phyloP scores from a whole-genome alignment of 2,329 filamentous ascomycete species.

The Chaetoscypha palmicola region DNA sequence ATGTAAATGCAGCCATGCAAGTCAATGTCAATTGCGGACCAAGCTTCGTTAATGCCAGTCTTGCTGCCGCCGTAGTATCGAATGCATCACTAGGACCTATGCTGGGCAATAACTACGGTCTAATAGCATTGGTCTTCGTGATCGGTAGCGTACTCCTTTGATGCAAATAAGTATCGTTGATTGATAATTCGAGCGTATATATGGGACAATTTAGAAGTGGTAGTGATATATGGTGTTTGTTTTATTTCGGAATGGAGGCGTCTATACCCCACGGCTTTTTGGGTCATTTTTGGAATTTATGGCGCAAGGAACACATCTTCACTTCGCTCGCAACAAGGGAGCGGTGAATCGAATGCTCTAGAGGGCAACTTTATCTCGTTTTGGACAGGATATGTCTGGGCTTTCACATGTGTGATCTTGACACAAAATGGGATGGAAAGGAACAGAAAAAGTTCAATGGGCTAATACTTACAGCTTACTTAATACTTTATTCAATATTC shows the following conservation, averaged over 20 bases:
- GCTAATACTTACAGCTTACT: background rate
- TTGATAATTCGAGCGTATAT: slow-evolving; percentile 3
- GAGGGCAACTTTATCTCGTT: background rate
- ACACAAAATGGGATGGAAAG: background rate
- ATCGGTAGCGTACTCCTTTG: slow-evolving; percentile 18
- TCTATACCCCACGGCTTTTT: slow-evolving; percentile 11
- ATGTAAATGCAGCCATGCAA: slow-evolving; percentile 62
- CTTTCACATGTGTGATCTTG: no score
- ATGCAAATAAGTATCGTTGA: no score
- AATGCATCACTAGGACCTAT: background rate
- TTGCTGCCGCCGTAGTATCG: slow-evolving; percentile 29
- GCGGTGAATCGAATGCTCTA: slow-evolving; percentile 14
- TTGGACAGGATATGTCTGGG: background rate
- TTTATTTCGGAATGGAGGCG: slow-evolving; percentile 6
- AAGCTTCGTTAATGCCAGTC: slow-evolving; percentile 49
- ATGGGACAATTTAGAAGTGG: slow-evolving; percentile 6
- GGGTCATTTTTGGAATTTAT: background rate
- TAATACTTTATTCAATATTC: background rate
- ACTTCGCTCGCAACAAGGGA: slow-evolving; percentile 21
- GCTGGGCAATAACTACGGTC: slow-evolving; percentile 5
- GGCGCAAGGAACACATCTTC: slow-evolving; percentile 10
- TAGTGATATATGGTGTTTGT: background rate
- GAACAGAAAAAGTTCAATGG: no score
- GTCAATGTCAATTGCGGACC: slow-evolving; percentile 61
- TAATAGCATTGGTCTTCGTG: slow-evolving; percentile 15